Base-by-base conservation (phyloP, 2,329 filamentous ascomycete species). In the Curvularia lunata region DNA sequence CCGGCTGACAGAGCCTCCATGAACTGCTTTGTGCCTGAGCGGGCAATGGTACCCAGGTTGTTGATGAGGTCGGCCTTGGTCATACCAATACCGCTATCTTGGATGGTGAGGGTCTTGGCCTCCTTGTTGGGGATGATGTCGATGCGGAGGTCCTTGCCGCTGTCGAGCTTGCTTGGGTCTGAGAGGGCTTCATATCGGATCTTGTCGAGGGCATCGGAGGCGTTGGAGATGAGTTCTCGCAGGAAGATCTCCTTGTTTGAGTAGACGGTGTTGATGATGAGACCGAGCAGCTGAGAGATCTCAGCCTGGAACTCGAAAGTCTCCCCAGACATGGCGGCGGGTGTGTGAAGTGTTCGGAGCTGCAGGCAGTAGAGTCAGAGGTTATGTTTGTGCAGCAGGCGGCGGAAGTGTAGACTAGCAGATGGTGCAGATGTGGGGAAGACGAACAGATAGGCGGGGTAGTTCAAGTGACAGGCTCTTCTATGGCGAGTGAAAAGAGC, bases 301-400 rank as follows among this genome's bases (percentile, higher is more conserved):
- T 99, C 95, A 90, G 95, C 95, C 90, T 99, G 95, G 86, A 98
- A 99, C 90, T 98, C 94, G 85, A 99, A 99, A 73, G 93, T 97
- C 86, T 98, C 93, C 70, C 79, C 75, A 82, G 92, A 83, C 91
- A 96, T 97, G 80, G 80, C 91, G 69, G 66, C 63, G 64, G 62
- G 53, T 62, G 55, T 66, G 59, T 61, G 62, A 48, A 34, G 58
- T 62, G 59, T 57, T 54, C 45, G 56, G 60, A 52, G 60, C 64
- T 68, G 56, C 12, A 48, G 43, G 28, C 34, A n/a, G 28, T 37
- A 37, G 50, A 45, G 62, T 62, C 54, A 65, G 61, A 57, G 25
- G 6, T 13, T 16, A 43, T 43, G 48, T 23, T 55, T 51, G 41
- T 52, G 42, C 50, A 45, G 28, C 19, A 45, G n/a, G 21, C 10